These are phyloP conservation scores for Aspergillus carlsbadensis DNA, from an alignment of 495 filamentous ascomycete genomes.

Conservation along the genomic window DNA sequence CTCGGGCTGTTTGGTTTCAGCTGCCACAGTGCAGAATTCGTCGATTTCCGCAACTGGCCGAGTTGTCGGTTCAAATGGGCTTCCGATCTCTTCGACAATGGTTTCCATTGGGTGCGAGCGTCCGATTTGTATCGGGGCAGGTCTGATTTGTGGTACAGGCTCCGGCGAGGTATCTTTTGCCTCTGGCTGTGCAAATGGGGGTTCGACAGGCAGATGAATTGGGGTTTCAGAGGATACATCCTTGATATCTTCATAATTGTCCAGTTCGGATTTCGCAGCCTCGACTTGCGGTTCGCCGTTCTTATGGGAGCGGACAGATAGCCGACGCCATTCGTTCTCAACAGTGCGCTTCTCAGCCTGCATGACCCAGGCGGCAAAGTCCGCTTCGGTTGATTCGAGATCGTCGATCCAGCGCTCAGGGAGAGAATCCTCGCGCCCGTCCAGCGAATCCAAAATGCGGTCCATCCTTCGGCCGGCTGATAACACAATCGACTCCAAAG, in stretches of 20 bases:
- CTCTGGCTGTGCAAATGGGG: background rate
- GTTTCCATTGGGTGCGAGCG: conserved; percentile 26
- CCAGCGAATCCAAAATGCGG: conserved; percentile 77
- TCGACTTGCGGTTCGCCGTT: background rate
- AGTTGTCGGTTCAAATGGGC: conserved; percentile 4
- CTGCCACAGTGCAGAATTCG: background rate
- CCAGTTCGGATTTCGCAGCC: background rate
- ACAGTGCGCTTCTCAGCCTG: conserved; percentile 46
- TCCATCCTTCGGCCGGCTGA: conserved; percentile 74
- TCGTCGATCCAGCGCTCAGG: conserved; percentile 86
- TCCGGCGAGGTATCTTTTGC: background rate
- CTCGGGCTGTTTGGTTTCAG: background rate
- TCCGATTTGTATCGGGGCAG: background rate
- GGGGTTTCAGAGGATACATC: background rate
- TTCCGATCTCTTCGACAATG: conserved; percentile 24
- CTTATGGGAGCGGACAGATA: conserved; percentile 13
- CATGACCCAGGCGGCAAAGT: conserved; percentile 78
- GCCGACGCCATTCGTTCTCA: conserved; percentile 42
- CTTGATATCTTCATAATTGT: background rate
- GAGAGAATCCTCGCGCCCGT: conserved; percentile 77
- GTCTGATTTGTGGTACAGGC: conserved; percentile 1
- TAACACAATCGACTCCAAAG: conserved; percentile 67
- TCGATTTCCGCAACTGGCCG: background rate
- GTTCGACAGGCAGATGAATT: background rate
- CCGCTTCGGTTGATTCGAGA: conserved; percentile 75